These are phyloP conservation scores for Cordyceps farinosa DNA, from an alignment of 2,329 filamentous ascomycete species.

Conservation along the genomic window DNA sequence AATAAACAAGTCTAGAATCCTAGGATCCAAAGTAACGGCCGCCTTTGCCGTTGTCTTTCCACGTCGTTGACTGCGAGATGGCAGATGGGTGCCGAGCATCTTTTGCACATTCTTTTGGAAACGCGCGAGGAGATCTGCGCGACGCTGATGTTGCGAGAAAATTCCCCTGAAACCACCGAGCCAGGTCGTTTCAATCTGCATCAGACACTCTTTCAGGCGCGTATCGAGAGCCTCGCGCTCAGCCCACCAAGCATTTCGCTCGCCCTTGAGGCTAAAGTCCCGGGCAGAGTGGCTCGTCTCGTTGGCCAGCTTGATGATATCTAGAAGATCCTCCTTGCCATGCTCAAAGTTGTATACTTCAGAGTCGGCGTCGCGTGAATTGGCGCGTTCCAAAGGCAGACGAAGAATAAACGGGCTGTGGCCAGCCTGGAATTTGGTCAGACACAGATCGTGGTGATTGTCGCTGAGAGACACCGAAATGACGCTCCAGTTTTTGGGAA, in stretches of 20 bases:
- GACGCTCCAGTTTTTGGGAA: constrained; percentile 79
- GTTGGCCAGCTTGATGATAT: constrained; percentile 80
- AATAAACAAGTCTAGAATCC: constrained; percentile 83
- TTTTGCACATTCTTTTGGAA: constrained; percentile 77
- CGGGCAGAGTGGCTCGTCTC: constrained; percentile 71
- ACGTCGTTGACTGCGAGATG: constrained; percentile 65
- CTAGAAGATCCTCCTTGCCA: constrained; percentile 72
- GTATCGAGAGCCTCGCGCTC: constrained; percentile 76
- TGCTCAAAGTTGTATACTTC: constrained; percentile 81
- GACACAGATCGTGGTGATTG: constrained; percentile 75
- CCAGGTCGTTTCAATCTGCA: constrained; percentile 90
- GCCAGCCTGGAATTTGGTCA: constrained; percentile 76
- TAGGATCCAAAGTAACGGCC: constrained; percentile 49
- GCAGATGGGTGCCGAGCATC: constrained; percentile 78
- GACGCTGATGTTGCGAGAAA: constrained; percentile 70
- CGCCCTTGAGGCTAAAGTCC: constrained; percentile 69
- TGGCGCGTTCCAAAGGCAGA: constrained; percentile 78
- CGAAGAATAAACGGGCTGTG: constrained; percentile 81
- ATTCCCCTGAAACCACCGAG: constrained; percentile 91
- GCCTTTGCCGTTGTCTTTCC: constrained; percentile 48
- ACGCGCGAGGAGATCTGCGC: constrained; percentile 61
- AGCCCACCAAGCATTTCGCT: constrained; percentile 84
- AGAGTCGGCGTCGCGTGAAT: constrained; percentile 70
- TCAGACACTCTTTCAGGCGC: constrained; percentile 71
- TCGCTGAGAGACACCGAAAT: constrained; percentile 83